Evolutionary conservation across 768 basidiomycete species (phyloP).

Genomic region (Kwoniella heveanensis): DNA sequence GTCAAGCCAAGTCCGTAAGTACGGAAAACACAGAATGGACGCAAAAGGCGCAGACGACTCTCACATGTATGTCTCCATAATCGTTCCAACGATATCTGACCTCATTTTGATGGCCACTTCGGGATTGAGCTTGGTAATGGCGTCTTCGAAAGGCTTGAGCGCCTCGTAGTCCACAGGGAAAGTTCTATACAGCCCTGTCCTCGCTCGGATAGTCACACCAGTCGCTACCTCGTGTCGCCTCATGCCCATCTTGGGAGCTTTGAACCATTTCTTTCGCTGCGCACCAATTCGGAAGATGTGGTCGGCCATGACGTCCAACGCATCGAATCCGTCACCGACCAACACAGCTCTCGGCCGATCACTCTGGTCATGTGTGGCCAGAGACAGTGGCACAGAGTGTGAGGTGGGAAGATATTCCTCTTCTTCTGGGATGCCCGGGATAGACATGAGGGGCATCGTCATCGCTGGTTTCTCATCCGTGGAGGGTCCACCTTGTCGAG

Average conservation of each 20-base stretch:
- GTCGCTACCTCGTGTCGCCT: conserved; percentile 38
- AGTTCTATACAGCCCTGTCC: conserved; percentile 60
- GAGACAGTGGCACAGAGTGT: conserved; percentile 8
- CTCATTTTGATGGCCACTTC: conserved; percentile 73
- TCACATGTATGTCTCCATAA: conserved; percentile 33
- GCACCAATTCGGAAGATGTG: conserved; percentile 48
- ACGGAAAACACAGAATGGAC: too few species aligned
- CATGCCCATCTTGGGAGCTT: conserved; percentile 36
- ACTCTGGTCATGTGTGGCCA: conserved; percentile 10
- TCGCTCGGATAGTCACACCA: conserved; percentile 46
- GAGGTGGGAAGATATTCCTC: conserved; percentile 6
- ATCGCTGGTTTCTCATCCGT: conserved; percentile 8
- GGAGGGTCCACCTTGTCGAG: conserved; percentile 15
- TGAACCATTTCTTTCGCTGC: conserved; percentile 51
- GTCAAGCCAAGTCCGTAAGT: too few species aligned
- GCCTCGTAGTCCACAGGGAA: conserved; percentile 85
- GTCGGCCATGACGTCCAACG: conserved; percentile 54
- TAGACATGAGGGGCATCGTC: conserved; percentile 8
- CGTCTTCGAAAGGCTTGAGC: conserved; percentile 70
- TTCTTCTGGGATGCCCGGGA: conserved; percentile 10
- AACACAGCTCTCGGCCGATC: conserved; percentile 32
- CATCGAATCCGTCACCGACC: conserved; percentile 49
- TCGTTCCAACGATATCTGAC: conserved; percentile 59
- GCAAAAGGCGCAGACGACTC: too few species aligned
- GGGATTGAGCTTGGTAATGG: conserved; percentile 66